A percentile compares a stretch with the other conserved stretches of the same genome.
Conservation (phyloP, 495 filamentous ascomycete genomes). For the Friedmanniomyces endolithicus region DNA sequence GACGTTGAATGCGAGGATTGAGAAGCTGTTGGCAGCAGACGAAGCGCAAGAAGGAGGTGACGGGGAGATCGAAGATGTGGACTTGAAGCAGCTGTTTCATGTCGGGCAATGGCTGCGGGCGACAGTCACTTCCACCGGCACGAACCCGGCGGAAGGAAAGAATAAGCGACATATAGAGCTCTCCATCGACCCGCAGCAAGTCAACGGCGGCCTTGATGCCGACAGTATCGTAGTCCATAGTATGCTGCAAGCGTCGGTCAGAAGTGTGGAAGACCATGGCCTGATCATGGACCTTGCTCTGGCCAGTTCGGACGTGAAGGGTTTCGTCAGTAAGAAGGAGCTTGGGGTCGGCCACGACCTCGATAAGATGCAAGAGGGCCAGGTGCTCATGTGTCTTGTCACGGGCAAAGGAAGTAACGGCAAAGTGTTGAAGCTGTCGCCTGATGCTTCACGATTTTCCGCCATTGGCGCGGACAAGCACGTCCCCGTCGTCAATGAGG, state of each 20-base stretch:
- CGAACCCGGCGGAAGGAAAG: conserved; percentile 46
- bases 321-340: conserved; percentile 84
- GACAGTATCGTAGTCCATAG: conserved; percentile 57
- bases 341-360: conserved; percentile 47
- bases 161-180: conserved; percentile 72
- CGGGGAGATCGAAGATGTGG: conserved; percentile 41
- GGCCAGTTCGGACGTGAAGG: conserved; percentile 50
- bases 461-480: conserved; percentile 4
- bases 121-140: conserved; percentile 59
- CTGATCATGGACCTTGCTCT: conserved; percentile 85
- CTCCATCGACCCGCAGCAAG: conserved; percentile 58
- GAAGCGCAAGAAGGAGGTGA: conserved; percentile 36
- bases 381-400: conserved; percentile 72
- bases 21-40: conserved; percentile 47
- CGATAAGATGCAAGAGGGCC: conserved; percentile 57
- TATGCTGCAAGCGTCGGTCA: conserved; percentile 74
- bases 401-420: conserved; percentile 62
- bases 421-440: conserved; percentile 77
- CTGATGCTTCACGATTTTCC: conserved; percentile 36
- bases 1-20: conserved; percentile 51
- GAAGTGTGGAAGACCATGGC: conserved; percentile 89
- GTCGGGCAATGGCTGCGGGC: conserved; percentile 84
- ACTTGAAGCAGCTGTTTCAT: conserved; percentile 59
- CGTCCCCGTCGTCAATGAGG: conserved; percentile 45
- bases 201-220: conserved; percentile 60